Evolutionary conservation across 805 yeast species (phyloP), one percentile per base, ranked within the genome.

Genomic region (Starmerella bombi): DNA sequence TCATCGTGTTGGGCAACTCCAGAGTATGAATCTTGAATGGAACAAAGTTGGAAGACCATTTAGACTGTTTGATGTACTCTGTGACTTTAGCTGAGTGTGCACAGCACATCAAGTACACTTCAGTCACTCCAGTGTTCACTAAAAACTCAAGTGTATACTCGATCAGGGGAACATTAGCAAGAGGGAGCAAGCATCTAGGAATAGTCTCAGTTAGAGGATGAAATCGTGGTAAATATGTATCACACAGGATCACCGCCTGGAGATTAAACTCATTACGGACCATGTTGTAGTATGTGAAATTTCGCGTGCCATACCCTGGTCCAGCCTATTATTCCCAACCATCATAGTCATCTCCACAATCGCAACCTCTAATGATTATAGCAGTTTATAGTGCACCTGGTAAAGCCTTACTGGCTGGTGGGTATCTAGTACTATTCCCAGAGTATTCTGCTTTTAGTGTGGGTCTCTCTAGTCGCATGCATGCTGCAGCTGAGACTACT

Each of bases 131-230:
- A 3, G 94, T 84, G 50, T 75, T 79, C 9, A 96, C 95, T 34
- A 91, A 67, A 57, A 91, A 91, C 62, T 91, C 97, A 39, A 91
- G 65, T 3, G 98, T 91, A 59, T 91, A 91, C 59, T 91, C 97
- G 46, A 91, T 74, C 55, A 91, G 69, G 8, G 99, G 98, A 16
- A 83, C 83, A 56, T 86, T 88, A 22, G 94, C 95, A 43, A 91
- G 63, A 3, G 96, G 96, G 46, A 91, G 66, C 32, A 91, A 66
- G 63, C 98, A 91, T 58, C 98, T 71, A 30, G 98, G 98, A 48
- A 68, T 74, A 16, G 74, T 75, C 2, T 83, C 70, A 1, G 96
- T 82, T 49, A 91, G 66, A 7, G 99, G 99, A 81, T 80, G 77
- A 61, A 91, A 91, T 52, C 94, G 69, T 1, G 91, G 79, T 59